phyloP scores from a whole-genome alignment of 2,329 filamentous ascomycete species.

The Colletotrichum graminicola region DNA sequence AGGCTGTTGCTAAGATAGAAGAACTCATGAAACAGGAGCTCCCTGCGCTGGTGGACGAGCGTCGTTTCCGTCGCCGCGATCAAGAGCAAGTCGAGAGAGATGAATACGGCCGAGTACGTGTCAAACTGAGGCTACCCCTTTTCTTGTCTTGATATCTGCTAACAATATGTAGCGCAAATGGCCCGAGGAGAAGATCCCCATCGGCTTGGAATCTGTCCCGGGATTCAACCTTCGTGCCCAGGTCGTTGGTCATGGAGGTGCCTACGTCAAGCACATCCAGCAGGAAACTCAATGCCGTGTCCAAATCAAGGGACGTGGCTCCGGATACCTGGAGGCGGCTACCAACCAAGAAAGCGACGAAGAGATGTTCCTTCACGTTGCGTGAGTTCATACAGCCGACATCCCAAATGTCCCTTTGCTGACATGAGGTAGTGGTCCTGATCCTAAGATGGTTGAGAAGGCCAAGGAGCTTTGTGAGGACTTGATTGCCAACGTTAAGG shows the following conservation, averaged over 20 bases:
- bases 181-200: constrained; percentile 95
- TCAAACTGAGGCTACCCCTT: not conserved
- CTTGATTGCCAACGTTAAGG: constrained; percentile 85
- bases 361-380: constrained; percentile 95
- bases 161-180: constrained; percentile 84
- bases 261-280: constrained; percentile 98
- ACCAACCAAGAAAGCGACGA: constrained; percentile 95
- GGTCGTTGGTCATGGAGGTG: constrained; percentile 93
- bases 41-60: constrained; percentile 93
- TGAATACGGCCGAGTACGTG: constrained; percentile 85
- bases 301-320: constrained; percentile 97
- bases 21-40: constrained; percentile 97
- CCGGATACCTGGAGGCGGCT: constrained; percentile 90
- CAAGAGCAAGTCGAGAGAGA: constrained; percentile 87
- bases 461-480: constrained; percentile 92
- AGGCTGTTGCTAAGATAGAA: constrained; percentile 88
- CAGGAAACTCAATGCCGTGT: constrained; percentile 95
- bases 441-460: constrained; percentile 85
- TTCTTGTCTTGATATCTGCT: constrained; percentile 13
- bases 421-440: constrained; percentile 76
- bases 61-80: constrained; percentile 88
- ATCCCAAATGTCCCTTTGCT: constrained; percentile 44
- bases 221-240: constrained; percentile 97
- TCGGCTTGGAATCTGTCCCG: constrained; percentile 88
- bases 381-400: constrained; percentile 68